A percentile compares a stretch with the other conserved stretches of the same genome.
Evolutionary conservation across 169 alveolate genomes (phyloP).

Genomic region (Plasmodium yoelii): DNA sequence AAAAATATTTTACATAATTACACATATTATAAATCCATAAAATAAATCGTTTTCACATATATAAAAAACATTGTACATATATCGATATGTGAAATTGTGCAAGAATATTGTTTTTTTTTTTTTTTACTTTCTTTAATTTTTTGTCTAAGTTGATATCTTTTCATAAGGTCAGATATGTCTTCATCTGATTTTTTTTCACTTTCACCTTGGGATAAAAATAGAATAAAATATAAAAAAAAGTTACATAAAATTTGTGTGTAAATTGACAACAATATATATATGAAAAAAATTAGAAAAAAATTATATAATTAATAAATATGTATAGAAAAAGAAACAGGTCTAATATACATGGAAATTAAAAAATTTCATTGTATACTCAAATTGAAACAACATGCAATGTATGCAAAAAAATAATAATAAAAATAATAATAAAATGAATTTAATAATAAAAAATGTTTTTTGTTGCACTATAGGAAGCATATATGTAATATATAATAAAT

Average conservation of each 20-base stretch:
- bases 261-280: not conserved
- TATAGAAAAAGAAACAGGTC: no score
- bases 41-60: not conserved
- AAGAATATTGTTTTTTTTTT: not conserved
- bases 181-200: conserved; percentile 61
- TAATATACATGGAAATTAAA: no score
- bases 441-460: not conserved
- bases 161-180: conserved; percentile 41
- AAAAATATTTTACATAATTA: no score
- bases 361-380: no score
- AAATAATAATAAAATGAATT: not conserved
- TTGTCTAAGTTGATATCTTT: conserved; percentile 75
- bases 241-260: not conserved
- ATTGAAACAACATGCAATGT: no score
- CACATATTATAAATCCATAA: not conserved
- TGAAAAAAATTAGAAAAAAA: not conserved
- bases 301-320: no score
- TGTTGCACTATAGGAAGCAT: no score
- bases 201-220: conserved; percentile 34
- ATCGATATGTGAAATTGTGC: not conserved
- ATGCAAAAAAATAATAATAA: no score
- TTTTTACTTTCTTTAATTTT: conserved; percentile 69
- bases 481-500: no score
- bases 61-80: not conserved
- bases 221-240: conserved; percentile 16